Percentiles rank a stretch among this genome's conserved stretches.
Evolutionary conservation across 108 stramenopile species (phyloP).

Genomic region (Cyclotella cryptica): DNA sequence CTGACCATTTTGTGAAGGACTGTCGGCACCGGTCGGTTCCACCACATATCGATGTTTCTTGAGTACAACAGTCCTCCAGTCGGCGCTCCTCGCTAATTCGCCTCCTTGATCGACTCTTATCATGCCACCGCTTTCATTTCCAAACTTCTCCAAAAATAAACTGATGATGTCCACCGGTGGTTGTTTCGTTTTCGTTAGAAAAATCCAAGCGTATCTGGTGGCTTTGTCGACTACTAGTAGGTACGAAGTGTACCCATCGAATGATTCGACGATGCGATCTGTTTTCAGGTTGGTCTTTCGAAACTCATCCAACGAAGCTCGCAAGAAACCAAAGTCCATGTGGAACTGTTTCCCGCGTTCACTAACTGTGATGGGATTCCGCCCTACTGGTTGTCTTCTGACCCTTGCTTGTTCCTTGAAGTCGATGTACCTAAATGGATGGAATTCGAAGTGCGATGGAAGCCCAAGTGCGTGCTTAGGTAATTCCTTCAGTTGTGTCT

Average conservation of each 20-base stretch:
- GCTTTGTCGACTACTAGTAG: neutral
- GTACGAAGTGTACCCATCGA: neutral
- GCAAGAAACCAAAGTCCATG: slow-evolving; percentile 14
- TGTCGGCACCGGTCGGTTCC: neutral
- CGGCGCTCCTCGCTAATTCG: neutral
- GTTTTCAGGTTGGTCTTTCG: too few species aligned
- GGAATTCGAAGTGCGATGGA: neutral
- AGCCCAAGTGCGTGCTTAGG: neutral
- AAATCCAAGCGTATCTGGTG: neutral
- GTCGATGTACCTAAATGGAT: neutral
- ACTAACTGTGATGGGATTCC: neutral
- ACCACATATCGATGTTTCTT: neutral
- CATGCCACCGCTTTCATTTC: neutral
- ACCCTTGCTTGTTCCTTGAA: neutral
- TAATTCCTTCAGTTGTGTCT: neutral
- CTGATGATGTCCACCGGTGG: neutral
- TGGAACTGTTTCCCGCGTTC: neutral
- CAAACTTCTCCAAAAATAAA: neutral
- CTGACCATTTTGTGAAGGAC: neutral
- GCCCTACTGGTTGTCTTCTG: neutral
- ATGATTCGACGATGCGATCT: neutral
- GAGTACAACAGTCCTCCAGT: neutral
- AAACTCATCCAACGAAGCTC: slow-evolving; percentile 4
- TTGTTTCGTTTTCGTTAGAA: neutral
- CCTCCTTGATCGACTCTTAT: neutral